Evolutionary conservation across 306 rosid genomes (phyloP), one percentile per base, ranked within the genome.

Genomic region (Glycyrrhiza uralensis): DNA sequence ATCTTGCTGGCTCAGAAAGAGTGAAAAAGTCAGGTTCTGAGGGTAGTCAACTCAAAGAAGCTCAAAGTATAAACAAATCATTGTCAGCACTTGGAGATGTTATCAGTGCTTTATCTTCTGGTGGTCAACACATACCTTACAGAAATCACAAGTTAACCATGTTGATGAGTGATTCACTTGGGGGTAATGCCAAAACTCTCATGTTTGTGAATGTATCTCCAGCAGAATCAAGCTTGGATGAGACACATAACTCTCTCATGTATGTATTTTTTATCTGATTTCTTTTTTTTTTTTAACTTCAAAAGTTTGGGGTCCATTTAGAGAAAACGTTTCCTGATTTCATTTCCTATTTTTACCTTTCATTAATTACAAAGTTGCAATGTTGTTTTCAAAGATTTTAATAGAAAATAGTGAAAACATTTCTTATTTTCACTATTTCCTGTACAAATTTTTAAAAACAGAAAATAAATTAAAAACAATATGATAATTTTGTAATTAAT

Each of bases 121-220:
- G 91, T 39, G 91, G 95, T 17, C 96, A 92, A 76, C 98, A 92
- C 78, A 92, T 90, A 63, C 98, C 98, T 28, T 92, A 92, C 9
- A 87, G 97, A 76, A 95, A 95, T 81, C 97, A 91, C 75, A 95
- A 91, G 81, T 74, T 95, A 72, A 95, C 99, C 2, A 91, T 95
- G 99, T 81, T 95, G 23, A 95, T 95, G 97, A 91, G 99, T 78
- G 99, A 91, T 75, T 95, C 97, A 24, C 90, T 89, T 8, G 99
- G 97, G 57, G 99, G 97, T 7, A 95, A 95, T 71, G 97, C 99
- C 23, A 95, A 95, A 72, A 95, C 96, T 9, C 95, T 95, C 0
- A 95, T 95, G 99, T 91, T 95, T 35, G 99, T 95, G 15, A 95
- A 95, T 45, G 89, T 92, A 17, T 95, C 99, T 50, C 97, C 97